Conservation (phyloP, 2,329 filamentous ascomycete genomes). For the Leptographium lundbergii region DNA sequence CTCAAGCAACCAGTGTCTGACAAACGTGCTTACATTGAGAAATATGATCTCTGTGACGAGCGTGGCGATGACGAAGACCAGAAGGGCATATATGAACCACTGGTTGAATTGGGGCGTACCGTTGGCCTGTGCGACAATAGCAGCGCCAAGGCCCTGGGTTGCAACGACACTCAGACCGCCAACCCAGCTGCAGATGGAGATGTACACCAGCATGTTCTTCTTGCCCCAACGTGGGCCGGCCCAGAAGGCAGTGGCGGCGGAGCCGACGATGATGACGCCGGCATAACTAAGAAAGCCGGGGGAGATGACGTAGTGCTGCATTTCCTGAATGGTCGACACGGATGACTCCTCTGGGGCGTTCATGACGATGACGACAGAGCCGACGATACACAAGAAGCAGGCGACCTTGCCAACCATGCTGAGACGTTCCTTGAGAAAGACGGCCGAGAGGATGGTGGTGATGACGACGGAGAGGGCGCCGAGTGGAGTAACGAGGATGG, state of each 20-base stretch:
- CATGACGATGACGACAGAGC: conserved; percentile 85
- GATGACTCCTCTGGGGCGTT: conserved; percentile 83
- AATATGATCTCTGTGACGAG: conserved; percentile 89
- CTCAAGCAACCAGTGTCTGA: background rate
- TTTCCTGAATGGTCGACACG: conserved; percentile 78
- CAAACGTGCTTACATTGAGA: conserved; percentile 59
- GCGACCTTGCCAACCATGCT: conserved; percentile 94
- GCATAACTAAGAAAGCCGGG: conserved; percentile 80
- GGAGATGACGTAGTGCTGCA: conserved; percentile 75
- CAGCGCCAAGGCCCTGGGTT: conserved; percentile 83
- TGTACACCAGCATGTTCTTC: conserved; percentile 94
- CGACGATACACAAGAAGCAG: conserved; percentile 89
- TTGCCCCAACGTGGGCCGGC: conserved; percentile 82
- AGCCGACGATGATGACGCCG: conserved; percentile 68
- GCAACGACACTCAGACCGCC: conserved; percentile 90
- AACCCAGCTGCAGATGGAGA: conserved; percentile 90
- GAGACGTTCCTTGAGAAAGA: conserved; percentile 89
- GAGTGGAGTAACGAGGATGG: conserved; percentile 85
- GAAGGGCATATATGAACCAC: conserved; percentile 88
- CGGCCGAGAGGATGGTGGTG: conserved; percentile 78
- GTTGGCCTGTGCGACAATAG: conserved; percentile 73
- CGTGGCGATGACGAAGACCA: conserved; percentile 84
- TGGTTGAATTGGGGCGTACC: conserved; percentile 87
- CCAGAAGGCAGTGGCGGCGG: conserved; percentile 61
- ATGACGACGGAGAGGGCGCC: conserved; percentile 88